These are phyloP conservation scores for Rhizopogon roseolus DNA, from an alignment of 768 basidiomycete species.

Conservation along the genomic window DNA sequence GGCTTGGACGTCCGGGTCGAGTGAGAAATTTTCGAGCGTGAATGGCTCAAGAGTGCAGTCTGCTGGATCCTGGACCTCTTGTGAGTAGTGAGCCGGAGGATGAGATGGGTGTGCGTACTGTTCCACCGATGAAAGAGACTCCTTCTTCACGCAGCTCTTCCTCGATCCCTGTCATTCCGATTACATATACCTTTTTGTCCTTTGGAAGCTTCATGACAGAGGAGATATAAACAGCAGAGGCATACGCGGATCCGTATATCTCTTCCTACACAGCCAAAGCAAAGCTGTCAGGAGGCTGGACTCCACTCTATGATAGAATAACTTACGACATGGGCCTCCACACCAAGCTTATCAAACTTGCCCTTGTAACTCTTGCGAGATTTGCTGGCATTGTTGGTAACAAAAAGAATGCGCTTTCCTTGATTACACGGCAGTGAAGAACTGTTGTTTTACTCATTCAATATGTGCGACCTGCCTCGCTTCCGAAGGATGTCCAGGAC, in stretches of 20 bases:
- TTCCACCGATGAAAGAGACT: conserved; percentile 75
- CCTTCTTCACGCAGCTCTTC: conserved; percentile 92
- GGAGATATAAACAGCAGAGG: conserved; percentile 79
- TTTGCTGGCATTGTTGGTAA: conserved; percentile 97
- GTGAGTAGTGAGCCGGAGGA: neutral
- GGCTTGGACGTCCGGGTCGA: conserved; percentile 80
- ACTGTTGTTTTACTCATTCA: conserved; percentile 1
- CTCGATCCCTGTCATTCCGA: conserved; percentile 88
- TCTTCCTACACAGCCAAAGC: conserved; percentile 63
- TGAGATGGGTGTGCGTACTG: conserved; percentile 43
- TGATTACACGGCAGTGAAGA: conserved; percentile 4
- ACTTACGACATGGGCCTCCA: conserved; percentile 79
- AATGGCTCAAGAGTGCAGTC: conserved; percentile 76
- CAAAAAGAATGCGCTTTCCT: conserved; percentile 86
- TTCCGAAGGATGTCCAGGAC: conserved; percentile 70
- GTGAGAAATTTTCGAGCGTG: conserved; percentile 59
- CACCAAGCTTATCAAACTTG: conserved; percentile 88
- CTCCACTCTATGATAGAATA: neutral
- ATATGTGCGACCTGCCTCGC: conserved; percentile 47
- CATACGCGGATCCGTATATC: conserved; percentile 93
- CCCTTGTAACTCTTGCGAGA: conserved; percentile 82
- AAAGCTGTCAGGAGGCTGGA: neutral
- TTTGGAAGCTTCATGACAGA: conserved; percentile 85
- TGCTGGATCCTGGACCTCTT: conserved; percentile 63
- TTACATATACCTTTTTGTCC: conserved; percentile 92